phyloP scores from a whole-genome alignment of 805 yeast species.

The Nakazawaea molendinolei region DNA sequence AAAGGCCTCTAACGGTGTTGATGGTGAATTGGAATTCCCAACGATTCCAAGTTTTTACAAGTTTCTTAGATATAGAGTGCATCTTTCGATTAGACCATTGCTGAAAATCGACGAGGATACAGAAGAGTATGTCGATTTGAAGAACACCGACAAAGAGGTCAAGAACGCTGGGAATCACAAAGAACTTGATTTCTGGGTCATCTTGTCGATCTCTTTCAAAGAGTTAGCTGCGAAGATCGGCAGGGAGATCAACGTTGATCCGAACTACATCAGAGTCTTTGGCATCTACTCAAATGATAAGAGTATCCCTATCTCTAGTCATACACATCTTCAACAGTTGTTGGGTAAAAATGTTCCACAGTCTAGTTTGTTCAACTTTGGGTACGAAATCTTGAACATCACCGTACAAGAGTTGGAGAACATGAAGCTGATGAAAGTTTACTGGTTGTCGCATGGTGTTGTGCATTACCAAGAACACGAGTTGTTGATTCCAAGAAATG shows the following conservation, averaged over 20 bases:
- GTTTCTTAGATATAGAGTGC: slow-evolving; percentile 54
- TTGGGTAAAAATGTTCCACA: slow-evolving; percentile 38
- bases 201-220: slow-evolving; percentile 49
- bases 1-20: not conserved
- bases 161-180: slow-evolving; percentile 12
- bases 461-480: slow-evolving; percentile 65
- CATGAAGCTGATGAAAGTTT: slow-evolving; percentile 56
- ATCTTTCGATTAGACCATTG: slow-evolving; percentile 44
- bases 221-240: slow-evolving; percentile 62
- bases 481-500: slow-evolving; percentile 59
- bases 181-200: slow-evolving; percentile 60
- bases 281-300: slow-evolving; percentile 54
- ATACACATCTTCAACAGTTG: slow-evolving; percentile 24
- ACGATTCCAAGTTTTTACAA: slow-evolving; percentile 41
- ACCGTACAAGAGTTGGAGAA: slow-evolving; percentile 73
- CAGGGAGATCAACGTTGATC: slow-evolving; percentile 41
- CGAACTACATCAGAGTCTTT: slow-evolving; percentile 59
- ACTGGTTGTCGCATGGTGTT: slow-evolving; percentile 70
- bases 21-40: slow-evolving; percentile 17
- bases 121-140: slow-evolving; percentile 37
- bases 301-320: slow-evolving; percentile 39
- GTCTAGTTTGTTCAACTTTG: slow-evolving; percentile 39
- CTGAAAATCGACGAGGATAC: slow-evolving; percentile 32
- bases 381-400: slow-evolving; percentile 72
- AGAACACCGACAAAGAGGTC: slow-evolving; percentile 12